Base-by-base conservation (phyloP, 1,284 basidiomycete genomes). In the Cystobasidiaceae sp. region DNA sequence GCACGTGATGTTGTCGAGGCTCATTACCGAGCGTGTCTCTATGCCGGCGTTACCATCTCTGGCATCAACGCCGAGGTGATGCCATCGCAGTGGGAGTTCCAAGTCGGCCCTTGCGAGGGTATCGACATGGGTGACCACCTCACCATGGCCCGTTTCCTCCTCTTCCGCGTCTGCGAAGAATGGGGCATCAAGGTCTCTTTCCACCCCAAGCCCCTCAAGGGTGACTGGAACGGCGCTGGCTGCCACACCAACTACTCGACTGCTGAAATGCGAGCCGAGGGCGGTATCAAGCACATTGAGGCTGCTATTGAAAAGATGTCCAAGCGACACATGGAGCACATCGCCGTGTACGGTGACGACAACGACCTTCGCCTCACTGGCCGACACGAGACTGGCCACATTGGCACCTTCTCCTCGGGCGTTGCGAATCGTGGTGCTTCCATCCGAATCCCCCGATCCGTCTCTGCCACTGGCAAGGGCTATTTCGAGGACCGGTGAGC, bases 41-140 rank as follows among this genome's bases (percentile, higher is more conserved):
- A 97, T 79, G 83, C 96, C 71, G 93, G 93, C 74, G 84, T 99
- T 80, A 93, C 93, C 82, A 97, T 97, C 82, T 94, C 91, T 70
- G 96, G 96, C 77, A 97, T 99, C 82, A 99, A 98, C 79, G 96
- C 96, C 71, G 96, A 98, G 81, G 96, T 98, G 74, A 97, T 98
- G 94, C 94, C 96, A 28, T 88, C 93, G 67, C 96, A 98, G 80
- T 97, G 93, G 93, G 49, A 61, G 56, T 64, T 64, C 61, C 61
- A 64, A 43, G 61, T 64, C 25, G 61, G 61, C 27, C 61, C 61
- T 39, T 64, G 61, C 45, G 50, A 45, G 78, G 94, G 94, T 71
- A 97, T 98, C 79, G 84, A 89, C 72, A 96, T 98, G 90, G 94
- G 94, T 74, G 94, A 99, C 80, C 93, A 96, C 80, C 86, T 96